Evolutionary conservation across 148 eudicot genomes (phyloP), one percentile per base, ranked within the genome.

Genomic region (Fagopyrum homotropicum): DNA sequence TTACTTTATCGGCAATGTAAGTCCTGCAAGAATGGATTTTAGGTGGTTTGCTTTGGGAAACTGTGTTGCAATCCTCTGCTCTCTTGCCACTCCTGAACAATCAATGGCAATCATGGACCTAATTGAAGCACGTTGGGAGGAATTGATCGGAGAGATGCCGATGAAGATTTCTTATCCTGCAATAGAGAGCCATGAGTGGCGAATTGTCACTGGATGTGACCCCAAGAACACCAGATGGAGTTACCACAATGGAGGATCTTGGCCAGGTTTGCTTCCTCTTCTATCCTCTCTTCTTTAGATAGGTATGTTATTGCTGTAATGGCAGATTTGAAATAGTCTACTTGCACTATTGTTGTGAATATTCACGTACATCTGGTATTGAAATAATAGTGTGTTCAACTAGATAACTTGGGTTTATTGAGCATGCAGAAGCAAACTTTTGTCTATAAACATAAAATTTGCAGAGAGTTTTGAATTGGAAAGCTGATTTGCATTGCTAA

Each of bases 141-240:
- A 94, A 85, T 81, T 94, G 47, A 91, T 94, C 5, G 98, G 97
- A 8, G 97, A 94, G 82, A 94, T 94, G 98, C 98, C 98, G 47
- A 68, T 94, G 76, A 94, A 94, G 74, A 90, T 94, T 47, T 55
- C 79, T 45, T 92, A 94, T 86, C 98, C 98, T 78, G 95, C 96
- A 22, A 87, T 94, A 63, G 98, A 94, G 83, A 85, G 90, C 78
- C 98, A 94, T 75, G 98, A 94, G 81, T 94, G 98, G 98, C 86
- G 96, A 70, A 94, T 90, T 60, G 91, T 90, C 64, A 94, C 98
- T 0, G 98, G 98, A 48, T 94, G 97, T 83, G 98, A 94, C 79
- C 98, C 98, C 26, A 94, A 94, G 84, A 94, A 94, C 82, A 94
- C 96, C 45, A 85, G 97, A 86, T 94, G 98, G 98, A 94, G 98